Conservation (phyloP, 106 monocot species). For the Apostasia ramifera region DNA sequence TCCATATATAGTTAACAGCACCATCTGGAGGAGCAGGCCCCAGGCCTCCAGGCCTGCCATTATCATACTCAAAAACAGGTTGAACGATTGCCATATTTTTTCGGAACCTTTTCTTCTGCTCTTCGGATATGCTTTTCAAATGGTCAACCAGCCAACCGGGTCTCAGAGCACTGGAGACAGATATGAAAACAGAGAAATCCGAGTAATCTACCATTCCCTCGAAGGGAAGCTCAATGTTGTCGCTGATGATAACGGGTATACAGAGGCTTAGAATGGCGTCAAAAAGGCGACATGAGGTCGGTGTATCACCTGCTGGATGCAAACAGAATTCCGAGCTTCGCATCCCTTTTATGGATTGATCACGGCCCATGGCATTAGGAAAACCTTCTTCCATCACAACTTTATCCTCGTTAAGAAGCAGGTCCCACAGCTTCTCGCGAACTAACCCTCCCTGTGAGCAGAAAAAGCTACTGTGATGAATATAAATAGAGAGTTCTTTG, state of each 20-base stretch:
- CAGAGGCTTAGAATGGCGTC: conserved; percentile 88
- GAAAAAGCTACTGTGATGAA: background rate
- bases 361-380: conserved; percentile 86
- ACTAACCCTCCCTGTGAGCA: conserved; percentile 59
- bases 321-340: conserved; percentile 83
- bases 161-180: conserved; percentile 54
- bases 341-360: conserved; percentile 96
- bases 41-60: conserved; percentile 38
- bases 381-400: conserved; percentile 94
- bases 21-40: conserved; percentile 43
- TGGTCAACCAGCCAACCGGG: conserved; percentile 52
- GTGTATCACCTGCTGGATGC: conserved; percentile 96
- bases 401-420: conserved; percentile 60
- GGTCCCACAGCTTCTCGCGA: conserved; percentile 87
- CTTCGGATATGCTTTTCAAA: conserved; percentile 43
- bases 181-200: conserved; percentile 62
- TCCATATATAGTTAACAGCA: conserved; percentile 88
- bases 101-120: conserved; percentile 32
- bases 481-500: no score
- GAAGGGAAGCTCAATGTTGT: conserved; percentile 88
- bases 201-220: conserved; percentile 91
- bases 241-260: conserved; percentile 84
- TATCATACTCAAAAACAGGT: conserved; percentile 70
- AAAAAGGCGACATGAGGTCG: conserved; percentile 92
- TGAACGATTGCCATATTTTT: conserved; percentile 62